Percentiles rank a stretch among this genome's conserved stretches.
phyloP scores from a whole-genome alignment of 2,329 filamentous ascomycete species.

The Botrytis cinerea region DNA sequence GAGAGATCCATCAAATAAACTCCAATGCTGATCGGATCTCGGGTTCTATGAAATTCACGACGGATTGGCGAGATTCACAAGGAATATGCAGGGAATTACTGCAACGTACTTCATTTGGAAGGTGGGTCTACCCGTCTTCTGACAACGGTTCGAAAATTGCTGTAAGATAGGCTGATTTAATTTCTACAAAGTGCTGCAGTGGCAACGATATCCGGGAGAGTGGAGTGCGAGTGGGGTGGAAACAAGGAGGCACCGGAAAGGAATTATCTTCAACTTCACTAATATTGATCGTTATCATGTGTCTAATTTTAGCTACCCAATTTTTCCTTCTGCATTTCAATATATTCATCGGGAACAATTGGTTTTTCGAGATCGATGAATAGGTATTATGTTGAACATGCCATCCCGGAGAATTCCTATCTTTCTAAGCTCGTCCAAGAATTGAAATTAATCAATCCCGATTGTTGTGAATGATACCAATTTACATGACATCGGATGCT shows the following conservation, averaged over 20 bases:
- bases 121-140: not conserved
- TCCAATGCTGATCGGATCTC: not conserved
- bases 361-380: not conserved
- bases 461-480: not conserved
- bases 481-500: not conserved
- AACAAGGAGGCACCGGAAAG: not conserved
- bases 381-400: not conserved
- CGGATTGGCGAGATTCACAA: not conserved
- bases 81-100: not conserved
- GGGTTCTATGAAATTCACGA: not conserved
- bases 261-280: not conserved
- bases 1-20: not conserved
- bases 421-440: not conserved
- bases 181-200: not conserved
- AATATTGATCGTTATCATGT: not conserved
- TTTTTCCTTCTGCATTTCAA: not conserved
- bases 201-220: not conserved
- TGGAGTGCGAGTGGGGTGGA: not conserved
- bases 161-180: not conserved
- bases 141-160: not conserved
- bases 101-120: not conserved
- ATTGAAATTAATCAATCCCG: not conserved
- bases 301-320: not conserved
- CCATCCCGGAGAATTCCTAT: not conserved
- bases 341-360: not conserved